Evolutionary conservation across 1,284 basidiomycete species (phyloP), one percentile per base, ranked within the genome.

Genomic region (Papiliotrema terrestris): DNA sequence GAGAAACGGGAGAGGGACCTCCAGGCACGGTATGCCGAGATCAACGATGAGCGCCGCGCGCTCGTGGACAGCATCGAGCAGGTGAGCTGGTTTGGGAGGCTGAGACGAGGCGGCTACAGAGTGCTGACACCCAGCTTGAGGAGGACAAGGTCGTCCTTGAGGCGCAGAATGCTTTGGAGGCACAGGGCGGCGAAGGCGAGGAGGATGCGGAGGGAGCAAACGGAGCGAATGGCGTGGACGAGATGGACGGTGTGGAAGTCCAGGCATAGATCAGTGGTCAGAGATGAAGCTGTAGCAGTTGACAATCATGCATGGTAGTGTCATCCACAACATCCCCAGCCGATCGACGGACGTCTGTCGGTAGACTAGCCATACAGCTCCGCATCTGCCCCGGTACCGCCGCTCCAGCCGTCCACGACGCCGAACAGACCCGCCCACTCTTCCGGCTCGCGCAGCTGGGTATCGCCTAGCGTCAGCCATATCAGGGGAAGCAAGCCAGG

Each of bases 1-100:
- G 87, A 91, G 72, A 78, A 81, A 57, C 80, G 88, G 60, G 92
- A 96, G 77, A 78, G 81, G 52, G 77, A 84, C 61, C 76, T 94
- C 63, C 93, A 96, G 74, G 82, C 82, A 59, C 79, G 85, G 54
- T 95, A 94, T 75, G 84, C 83, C n/a, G 91, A 93, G 67, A 73
- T 96, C 59, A 85, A 86, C 50, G 75, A 78, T 54, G 88, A 91
- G 75, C 81, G 87, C 67, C 80, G 83, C 57, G 87, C 87, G 51
- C 78, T 83, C 8, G 78, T 83, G 65, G 80, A 77, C 39, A 78
- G 84, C 47, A 83, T 93, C 49, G 82, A 69, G 55, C 69, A 66
- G 69, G 69, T 75, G 50, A 61, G 70, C 66, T 5, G 14, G 14
- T 38, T 17, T 51, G 2, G 47, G 19, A 25, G 15, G 3, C n/a